Base-by-base conservation (phyloP, 2,329 filamentous ascomycete genomes). In the Aureobasidium sp. region DNA sequence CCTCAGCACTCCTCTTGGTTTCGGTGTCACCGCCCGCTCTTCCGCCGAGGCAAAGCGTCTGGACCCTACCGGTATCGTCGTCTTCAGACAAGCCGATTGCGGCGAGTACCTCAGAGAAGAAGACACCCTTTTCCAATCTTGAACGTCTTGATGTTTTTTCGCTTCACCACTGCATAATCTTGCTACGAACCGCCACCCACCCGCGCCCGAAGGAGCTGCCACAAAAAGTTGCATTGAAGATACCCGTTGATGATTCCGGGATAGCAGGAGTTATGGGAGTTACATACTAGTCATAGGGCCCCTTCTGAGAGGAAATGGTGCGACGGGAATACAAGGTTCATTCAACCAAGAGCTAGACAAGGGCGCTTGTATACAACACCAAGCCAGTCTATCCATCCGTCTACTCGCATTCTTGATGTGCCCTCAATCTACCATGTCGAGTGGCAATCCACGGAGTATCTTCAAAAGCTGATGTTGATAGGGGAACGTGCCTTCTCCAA, bases 31-130 rank as follows among this genome's bases (percentile, higher is more conserved):
- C 44, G 90, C 91, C n/a, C 82, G 91, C 72, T 90, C 88, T 65
- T 95, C 91, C 5, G 85, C 88, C 19, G 92, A 97, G 74, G 86
- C 89, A 29, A 82, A 91, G 70, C 83, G 90, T 67, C 74, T 97
- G 68, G 94, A 97, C 66, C 94, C 94, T 0, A 99, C 94, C 0
- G 91, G 88, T 12, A 88, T 97, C 64, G 88, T 90, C 11, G 88
- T 88, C 61, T 97, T 97, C 76, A 82, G 93, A 67, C 94, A 99
- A 77, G 90, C 90, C 0, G 94, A 99, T 78, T 88, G 90, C 68
- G 94, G 94, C 69, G 93, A 97, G 78, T 99, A 96, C 72, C 79
- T 99, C 71, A 85, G 94, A 72, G 93, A 97, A 71, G 84, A 87
- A 75, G 84, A 86, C 69, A 82, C 82, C 1, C 75, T 86, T 53